A percentile compares a stretch with the other conserved stretches of the same genome.
phyloP scores from a whole-genome alignment of 441 rosid species.

The Arabidopsis hybrid region DNA sequence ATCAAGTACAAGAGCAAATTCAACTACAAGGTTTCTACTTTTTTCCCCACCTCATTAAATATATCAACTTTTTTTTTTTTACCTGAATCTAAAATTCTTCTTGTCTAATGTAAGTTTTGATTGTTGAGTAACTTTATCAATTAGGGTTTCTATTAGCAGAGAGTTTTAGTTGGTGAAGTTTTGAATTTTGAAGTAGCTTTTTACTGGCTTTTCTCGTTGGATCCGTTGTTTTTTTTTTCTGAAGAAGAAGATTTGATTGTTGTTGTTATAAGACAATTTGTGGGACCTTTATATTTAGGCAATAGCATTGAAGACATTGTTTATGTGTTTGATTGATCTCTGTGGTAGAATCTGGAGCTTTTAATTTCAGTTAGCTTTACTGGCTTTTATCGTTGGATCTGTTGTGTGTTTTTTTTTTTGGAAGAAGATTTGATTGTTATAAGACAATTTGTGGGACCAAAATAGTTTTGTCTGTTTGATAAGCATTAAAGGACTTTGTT shows the following conservation, averaged over 20 bases:
- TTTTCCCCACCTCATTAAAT: slow-evolving; percentile 20
- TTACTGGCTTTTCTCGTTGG: slow-evolving; percentile 40
- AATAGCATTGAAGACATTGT: slow-evolving; percentile 28
- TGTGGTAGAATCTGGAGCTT: slow-evolving; percentile 30
- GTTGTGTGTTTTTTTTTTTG: slow-evolving; percentile 16
- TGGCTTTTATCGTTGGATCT: slow-evolving; percentile 32
- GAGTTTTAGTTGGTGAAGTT: slow-evolving; percentile 16
- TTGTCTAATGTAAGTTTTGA: slow-evolving; percentile 11
- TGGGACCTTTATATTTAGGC: slow-evolving; percentile 32
- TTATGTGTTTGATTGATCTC: slow-evolving; percentile 27
- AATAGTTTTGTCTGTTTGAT: slow-evolving; percentile 35
- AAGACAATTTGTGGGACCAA: slow-evolving; percentile 36
- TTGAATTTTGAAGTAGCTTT: slow-evolving; percentile 1
- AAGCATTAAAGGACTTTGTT: slow-evolving; percentile 30
- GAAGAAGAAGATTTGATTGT: slow-evolving; percentile 32
- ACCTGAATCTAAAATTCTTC: slow-evolving; percentile 8
- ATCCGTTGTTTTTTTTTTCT: slow-evolving; percentile 32
- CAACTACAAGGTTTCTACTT: slow-evolving; percentile 67
- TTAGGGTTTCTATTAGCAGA: slow-evolving; percentile 8
- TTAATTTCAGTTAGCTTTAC: slow-evolving; percentile 35
- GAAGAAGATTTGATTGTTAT: slow-evolving; percentile 24
- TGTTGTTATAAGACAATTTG: slow-evolving; percentile 29
- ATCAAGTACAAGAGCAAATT: slow-evolving; percentile 73
- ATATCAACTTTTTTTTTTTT: background rate
- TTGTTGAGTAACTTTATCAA: slow-evolving; percentile 13